Evolutionary conservation across 169 alveolate genomes (phyloP), one percentile per base, ranked within the genome.

Genomic region (Cryptosporidium baileyi): DNA sequence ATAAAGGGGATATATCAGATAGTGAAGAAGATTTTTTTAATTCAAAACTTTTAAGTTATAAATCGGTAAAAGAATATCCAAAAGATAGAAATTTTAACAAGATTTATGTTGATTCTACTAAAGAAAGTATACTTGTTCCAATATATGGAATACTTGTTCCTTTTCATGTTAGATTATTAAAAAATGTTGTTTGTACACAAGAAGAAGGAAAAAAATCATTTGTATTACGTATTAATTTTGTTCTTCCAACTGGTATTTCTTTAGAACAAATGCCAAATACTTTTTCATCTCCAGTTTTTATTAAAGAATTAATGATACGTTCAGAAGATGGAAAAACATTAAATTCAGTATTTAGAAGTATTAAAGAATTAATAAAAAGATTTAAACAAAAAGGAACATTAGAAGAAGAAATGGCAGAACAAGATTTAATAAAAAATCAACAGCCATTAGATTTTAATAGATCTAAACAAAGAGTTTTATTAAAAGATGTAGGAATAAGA

Each of bases 321-420:
- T 94, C 97, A 51, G 94, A 91, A 47, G 97, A 96, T 82, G 93
- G 92, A 22, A 91, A 89, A 61, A 79, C 80, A 24, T 80, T 92
- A n/a, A 61, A 82, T 67, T 85, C 82, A 19, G 91, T 96, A 3
- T 93, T 92, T 59, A 91, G 96, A 60, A 91, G 94, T 43, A 94
- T 97, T 40, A 97, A 96, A 91, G 99, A 97, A 22, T 95, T 96
- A 81, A 92, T 95, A 51, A 97, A 96, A 89, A 95, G 94, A 60
- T 96, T 95, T 57, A 96, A 94, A 89, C 95, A 94, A 67, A 93
- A 95, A 63, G 99, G 96, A 34, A 91, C 91, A 34, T 98, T 96
- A 63, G 96, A 95, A 65, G 93, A 94, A 63, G 94, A 94, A 15
- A 51, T 94, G 44, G 95, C 94, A 1, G 96, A 94, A 63, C 97